phyloP scores from a whole-genome alignment of 768 basidiomycete genomes.

The Xerocomellus intermedius region DNA sequence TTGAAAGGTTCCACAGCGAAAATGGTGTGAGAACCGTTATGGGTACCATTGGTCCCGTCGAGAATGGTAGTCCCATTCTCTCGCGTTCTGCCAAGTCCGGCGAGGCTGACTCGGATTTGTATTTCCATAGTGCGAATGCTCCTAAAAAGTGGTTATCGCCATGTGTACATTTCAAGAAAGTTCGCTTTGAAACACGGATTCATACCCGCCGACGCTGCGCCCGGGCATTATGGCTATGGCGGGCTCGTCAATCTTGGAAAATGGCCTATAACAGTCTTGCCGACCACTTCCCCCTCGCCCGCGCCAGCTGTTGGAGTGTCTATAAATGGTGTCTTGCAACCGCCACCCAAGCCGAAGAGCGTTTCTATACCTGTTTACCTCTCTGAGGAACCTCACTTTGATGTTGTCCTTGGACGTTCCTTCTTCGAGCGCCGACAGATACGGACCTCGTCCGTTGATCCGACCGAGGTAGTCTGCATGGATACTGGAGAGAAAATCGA shows the following conservation, averaged over 20 bases:
- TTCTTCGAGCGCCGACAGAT: constrained; percentile 84
- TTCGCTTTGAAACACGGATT: constrained; percentile 89
- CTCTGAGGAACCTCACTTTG: constrained; percentile 94
- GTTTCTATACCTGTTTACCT: constrained; percentile 71
- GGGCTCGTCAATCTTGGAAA: constrained; percentile 83
- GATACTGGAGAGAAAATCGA: constrained; percentile 92
- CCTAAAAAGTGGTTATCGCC: constrained; percentile 84
- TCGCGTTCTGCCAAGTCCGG: neutral
- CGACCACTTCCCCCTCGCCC: constrained; percentile 10
- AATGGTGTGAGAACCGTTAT: constrained; percentile 92
- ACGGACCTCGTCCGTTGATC: constrained; percentile 77
- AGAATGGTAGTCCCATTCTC: constrained; percentile 52
- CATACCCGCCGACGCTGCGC: constrained; percentile 81
- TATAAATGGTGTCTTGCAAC: neutral
- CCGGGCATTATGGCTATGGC: constrained; percentile 91
- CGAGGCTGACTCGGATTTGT: neutral
- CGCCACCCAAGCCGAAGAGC: constrained; percentile 34
- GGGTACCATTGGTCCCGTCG: constrained; percentile 88
- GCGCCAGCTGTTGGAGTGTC: neutral
- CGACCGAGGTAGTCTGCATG: constrained; percentile 86
- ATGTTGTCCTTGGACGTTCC: constrained; percentile 86
- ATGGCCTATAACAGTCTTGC: constrained; percentile 77
- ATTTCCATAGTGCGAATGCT: constrained; percentile 77
- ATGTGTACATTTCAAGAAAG: constrained; percentile 93
- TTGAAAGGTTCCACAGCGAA: constrained; percentile 83